Percentiles rank a stretch among this genome's conserved stretches.
Evolutionary conservation across 441 rosid genomes (phyloP).

Genomic region (Iberis amara): DNA sequence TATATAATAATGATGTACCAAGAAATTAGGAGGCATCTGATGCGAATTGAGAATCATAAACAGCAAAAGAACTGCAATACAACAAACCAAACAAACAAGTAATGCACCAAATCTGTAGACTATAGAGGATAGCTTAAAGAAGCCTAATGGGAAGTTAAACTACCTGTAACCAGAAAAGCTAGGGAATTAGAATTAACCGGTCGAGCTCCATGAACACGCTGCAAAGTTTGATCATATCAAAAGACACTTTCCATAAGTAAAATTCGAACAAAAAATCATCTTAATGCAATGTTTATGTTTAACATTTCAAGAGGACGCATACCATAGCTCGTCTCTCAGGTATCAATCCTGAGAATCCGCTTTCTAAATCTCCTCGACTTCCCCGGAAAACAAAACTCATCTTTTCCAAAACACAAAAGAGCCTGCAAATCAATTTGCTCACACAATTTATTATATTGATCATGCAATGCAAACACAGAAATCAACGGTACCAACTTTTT

Average conservation of each 20-base stretch:
- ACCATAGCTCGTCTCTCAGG: constrained; percentile 73
- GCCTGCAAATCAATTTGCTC: constrained; percentile 16
- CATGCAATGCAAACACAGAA: constrained; percentile 13
- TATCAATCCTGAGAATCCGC: constrained; percentile 54
- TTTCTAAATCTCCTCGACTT: constrained; percentile 69
- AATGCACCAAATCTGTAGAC: neutral
- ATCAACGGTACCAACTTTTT: neutral
- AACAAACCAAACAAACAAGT: constrained; percentile 4
- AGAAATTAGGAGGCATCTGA: constrained; percentile 85
- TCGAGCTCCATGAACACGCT: constrained; percentile 79
- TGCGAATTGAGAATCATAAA: constrained; percentile 87
- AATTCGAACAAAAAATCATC: neutral
- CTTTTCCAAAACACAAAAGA: constrained; percentile 6
- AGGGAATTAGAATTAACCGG: constrained; percentile 80
- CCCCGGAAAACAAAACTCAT: constrained; percentile 90
- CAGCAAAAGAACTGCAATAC: constrained; percentile 56
- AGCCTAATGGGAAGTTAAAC: neutral
- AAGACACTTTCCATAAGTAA: constrained; percentile 8
- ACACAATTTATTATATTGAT: neutral
- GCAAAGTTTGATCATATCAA: constrained; percentile 20
- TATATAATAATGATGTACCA: constrained; percentile 38
- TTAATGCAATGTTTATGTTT: neutral
- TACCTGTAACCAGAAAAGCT: constrained; percentile 83
- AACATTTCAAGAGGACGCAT: constrained; percentile 11
- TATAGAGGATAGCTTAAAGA: neutral